A percentile compares a stretch with the other conserved stretches of the same genome.
Evolutionary conservation across 1,284 basidiomycete genomes (phyloP).

Genomic region (Dichomitus squalens): DNA sequence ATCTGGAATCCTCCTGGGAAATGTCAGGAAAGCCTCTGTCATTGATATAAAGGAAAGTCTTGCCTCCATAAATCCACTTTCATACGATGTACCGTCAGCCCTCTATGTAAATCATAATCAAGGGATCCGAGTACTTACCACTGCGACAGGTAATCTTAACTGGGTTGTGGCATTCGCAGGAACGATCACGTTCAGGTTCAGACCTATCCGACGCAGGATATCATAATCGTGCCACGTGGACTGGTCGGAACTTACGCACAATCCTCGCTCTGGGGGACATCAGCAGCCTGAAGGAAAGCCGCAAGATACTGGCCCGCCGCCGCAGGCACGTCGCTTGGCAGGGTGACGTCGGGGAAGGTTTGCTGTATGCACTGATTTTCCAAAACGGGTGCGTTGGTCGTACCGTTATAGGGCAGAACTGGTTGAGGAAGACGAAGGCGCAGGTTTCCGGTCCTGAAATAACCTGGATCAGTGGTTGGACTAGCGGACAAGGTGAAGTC

Average conservation of each 20-base stretch:
- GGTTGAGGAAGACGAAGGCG: slow-evolving; percentile 19
- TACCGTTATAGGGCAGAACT: neutral
- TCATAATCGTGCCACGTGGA: neutral
- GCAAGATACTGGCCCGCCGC: neutral
- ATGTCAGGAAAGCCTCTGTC: too few species aligned
- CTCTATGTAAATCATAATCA: too few species aligned
- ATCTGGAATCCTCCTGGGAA: slow-evolving; percentile 4
- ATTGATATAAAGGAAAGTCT: neutral
- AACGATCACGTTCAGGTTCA: slow-evolving; percentile 47
- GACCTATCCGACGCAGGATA: slow-evolving; percentile 31
- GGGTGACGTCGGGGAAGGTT: neutral
- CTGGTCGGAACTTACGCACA: slow-evolving; percentile 9
- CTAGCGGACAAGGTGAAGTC: neutral
- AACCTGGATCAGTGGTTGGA: neutral
- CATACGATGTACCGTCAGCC: neutral
- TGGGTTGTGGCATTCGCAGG: slow-evolving; percentile 26
- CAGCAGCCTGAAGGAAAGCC: neutral
- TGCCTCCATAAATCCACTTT: slow-evolving; percentile 30
- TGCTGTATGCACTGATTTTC: slow-evolving; percentile 11
- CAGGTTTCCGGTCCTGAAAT: slow-evolving; percentile 43
- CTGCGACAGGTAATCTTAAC: slow-evolving; percentile 42
- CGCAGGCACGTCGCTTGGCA: slow-evolving; percentile 3
- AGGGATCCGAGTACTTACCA: slow-evolving; percentile 30
- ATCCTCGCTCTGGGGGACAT: slow-evolving; percentile 19
- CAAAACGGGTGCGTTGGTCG: slow-evolving; percentile 6